These are phyloP conservation scores for Letharia lupina DNA, from an alignment of 495 filamentous ascomycete genomes.

Conservation along the genomic window DNA sequence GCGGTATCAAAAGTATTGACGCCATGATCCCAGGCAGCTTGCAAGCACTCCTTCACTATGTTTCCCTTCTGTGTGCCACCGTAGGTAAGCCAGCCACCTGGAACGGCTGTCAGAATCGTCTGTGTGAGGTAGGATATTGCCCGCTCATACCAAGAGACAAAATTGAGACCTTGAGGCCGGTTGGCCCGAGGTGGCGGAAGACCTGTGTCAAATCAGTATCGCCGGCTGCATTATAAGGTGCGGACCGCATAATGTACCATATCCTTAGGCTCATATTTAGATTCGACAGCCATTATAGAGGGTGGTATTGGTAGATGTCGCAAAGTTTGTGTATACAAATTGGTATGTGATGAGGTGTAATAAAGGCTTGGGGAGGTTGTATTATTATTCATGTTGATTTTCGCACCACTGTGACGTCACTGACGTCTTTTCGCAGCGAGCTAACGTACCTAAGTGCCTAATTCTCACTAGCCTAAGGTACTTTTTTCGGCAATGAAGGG, in stretches of 20 bases:
- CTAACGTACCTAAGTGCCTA: background rate
- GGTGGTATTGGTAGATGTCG: no score
- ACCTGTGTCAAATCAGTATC: constrained; percentile 1
- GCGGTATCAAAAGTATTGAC: constrained; percentile 64
- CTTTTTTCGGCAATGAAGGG: background rate
- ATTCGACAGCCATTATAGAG: constrained; percentile 17
- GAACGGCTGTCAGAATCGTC: background rate
- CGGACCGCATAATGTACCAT: background rate
- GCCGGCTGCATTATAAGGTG: background rate
- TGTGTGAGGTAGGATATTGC: no score
- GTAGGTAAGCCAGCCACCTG: constrained; percentile 49
- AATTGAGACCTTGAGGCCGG: constrained; percentile 66
- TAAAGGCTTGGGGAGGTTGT: no score
- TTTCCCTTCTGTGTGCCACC: constrained; percentile 41
- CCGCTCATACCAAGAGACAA: constrained; percentile 64
- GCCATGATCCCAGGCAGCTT: constrained; percentile 65
- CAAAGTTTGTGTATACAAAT: no score
- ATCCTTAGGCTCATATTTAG: constrained; percentile 21
- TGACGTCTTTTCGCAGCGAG: no score
- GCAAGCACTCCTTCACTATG: constrained; percentile 63
- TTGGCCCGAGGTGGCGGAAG: constrained; percentile 59
- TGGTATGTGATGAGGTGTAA: no score
- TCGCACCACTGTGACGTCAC: no score
- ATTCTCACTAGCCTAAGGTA: background rate
- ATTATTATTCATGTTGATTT: no score